Evolutionary conservation across 2,329 filamentous ascomycete genomes (phyloP).

Genomic region (Chaetomium olivaceum): DNA sequence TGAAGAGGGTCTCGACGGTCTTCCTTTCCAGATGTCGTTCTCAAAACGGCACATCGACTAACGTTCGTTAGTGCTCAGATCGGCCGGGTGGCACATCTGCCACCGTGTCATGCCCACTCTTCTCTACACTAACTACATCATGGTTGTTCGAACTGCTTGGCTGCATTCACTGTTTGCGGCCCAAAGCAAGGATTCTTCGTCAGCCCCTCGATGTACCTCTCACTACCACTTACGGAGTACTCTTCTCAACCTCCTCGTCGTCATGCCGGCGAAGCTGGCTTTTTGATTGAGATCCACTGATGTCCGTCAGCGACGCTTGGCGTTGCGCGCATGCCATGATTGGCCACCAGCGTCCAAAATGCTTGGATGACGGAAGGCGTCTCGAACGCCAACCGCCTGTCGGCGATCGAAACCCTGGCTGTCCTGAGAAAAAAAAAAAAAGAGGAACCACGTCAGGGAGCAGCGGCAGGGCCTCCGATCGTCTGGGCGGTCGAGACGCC

Average conservation of each 20-base stretch:
- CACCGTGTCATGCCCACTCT: slow-evolving; percentile 20
- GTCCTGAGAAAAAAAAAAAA: slow-evolving; percentile 1
- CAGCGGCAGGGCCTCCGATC: slow-evolving; percentile 13
- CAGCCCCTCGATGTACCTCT: not conserved
- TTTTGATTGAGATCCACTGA: slow-evolving; percentile 19
- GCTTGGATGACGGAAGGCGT: slow-evolving; percentile 27
- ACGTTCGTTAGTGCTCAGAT: not conserved
- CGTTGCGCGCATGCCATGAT: slow-evolving; percentile 19
- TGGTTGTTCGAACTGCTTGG: slow-evolving; percentile 5
- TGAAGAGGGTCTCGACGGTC: not conserved
- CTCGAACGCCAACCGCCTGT: slow-evolving; percentile 15
- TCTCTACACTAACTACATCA: slow-evolving; percentile 10
- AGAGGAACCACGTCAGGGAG: slow-evolving; percentile 12
- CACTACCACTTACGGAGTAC: no score
- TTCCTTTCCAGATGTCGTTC: not conserved
- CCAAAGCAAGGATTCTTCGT: not conserved
- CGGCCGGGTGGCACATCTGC: slow-evolving; percentile 8
- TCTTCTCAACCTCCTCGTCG: not conserved
- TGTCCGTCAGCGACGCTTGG: slow-evolving; percentile 11
- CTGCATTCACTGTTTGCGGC: not conserved
- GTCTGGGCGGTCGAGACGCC: slow-evolving; percentile 1
- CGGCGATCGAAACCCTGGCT: not conserved
- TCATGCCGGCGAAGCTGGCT: slow-evolving; percentile 5
- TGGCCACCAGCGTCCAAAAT: slow-evolving; percentile 12
- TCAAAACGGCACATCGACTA: slow-evolving; percentile 4